Conservation (phyloP, 1,284 basidiomycete genomes). For the Xerocomus cyaneibrunnescens region DNA sequence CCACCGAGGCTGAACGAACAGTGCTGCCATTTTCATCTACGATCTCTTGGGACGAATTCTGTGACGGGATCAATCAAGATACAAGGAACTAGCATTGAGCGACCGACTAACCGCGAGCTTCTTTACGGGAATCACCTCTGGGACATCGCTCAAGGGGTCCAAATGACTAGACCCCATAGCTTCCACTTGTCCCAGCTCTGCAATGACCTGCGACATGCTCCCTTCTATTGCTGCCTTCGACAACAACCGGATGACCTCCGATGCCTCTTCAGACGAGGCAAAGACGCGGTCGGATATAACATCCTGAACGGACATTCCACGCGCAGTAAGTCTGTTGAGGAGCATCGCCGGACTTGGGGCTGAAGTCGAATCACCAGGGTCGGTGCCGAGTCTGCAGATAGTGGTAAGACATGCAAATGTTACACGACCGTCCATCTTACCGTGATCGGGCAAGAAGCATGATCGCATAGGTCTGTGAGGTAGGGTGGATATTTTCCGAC, state of each 20-base stretch:
- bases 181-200: slow-evolving; percentile 56
- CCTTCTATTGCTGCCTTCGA: slow-evolving; percentile 60
- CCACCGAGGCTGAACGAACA: slow-evolving; percentile 20
- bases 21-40: slow-evolving; percentile 27
- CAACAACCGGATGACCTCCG: slow-evolving; percentile 53
- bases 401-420: slow-evolving; percentile 8
- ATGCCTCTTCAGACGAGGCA: slow-evolving; percentile 52
- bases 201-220: slow-evolving; percentile 50
- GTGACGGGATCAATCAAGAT: not conserved
- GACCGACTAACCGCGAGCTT: slow-evolving; percentile 27
- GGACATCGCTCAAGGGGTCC: slow-evolving; percentile 52
- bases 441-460: slow-evolving; percentile 59
- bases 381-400: slow-evolving; percentile 40
- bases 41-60: slow-evolving; percentile 21
- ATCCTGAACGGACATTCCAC: slow-evolving; percentile 49
- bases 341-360: slow-evolving; percentile 33
- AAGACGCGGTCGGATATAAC: slow-evolving; percentile 62
- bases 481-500: slow-evolving; percentile 49
- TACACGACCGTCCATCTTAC: slow-evolving; percentile 35
- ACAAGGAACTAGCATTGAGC: not conserved
- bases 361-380: slow-evolving; percentile 20
- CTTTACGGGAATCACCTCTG: slow-evolving; percentile 56
- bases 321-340: slow-evolving; percentile 49
- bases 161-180: slow-evolving; percentile 41
- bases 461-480: slow-evolving; percentile 62